Evolutionary conservation across 2,329 filamentous ascomycete genomes (phyloP).

Genomic region (Exophiala phaeomuriformis): DNA sequence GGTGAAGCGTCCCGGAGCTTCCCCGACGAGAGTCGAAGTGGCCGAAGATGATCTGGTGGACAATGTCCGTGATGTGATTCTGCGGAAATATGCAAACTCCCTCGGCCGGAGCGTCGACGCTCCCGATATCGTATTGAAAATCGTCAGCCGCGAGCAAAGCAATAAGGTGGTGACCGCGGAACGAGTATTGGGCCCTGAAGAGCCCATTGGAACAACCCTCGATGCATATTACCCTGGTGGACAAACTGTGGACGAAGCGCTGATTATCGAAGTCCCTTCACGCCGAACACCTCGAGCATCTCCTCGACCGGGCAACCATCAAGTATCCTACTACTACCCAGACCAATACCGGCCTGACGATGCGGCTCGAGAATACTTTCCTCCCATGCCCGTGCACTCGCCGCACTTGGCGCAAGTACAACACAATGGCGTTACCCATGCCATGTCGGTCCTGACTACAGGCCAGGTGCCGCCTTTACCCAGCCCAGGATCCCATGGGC

Average conservation of each 20-base stretch:
- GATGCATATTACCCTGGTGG: slow-evolving; percentile 80
- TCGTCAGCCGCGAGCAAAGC: slow-evolving; percentile 58
- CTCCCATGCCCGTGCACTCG: slow-evolving; percentile 54
- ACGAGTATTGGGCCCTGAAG: slow-evolving; percentile 73
- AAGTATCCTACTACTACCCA: slow-evolving; percentile 46
- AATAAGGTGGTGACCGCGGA: slow-evolving; percentile 46
- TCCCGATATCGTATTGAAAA: slow-evolving; percentile 76
- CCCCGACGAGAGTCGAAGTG: slow-evolving; percentile 78
- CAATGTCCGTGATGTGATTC: slow-evolving; percentile 84
- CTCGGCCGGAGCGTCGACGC: slow-evolving; percentile 82
- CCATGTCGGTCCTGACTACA: slow-evolving; percentile 73
- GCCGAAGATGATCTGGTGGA: slow-evolving; percentile 87
- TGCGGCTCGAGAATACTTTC: slow-evolving; percentile 73
- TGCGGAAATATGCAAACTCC: slow-evolving; percentile 90
- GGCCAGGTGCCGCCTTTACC: slow-evolving; percentile 74
- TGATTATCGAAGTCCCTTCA: slow-evolving; percentile 78
- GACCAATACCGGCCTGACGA: slow-evolving; percentile 63
- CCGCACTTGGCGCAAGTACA: slow-evolving; percentile 35
- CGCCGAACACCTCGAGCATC: slow-evolving; percentile 74
- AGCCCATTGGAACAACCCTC: slow-evolving; percentile 68
- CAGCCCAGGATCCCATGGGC: slow-evolving; percentile 64
- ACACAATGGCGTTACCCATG: slow-evolving; percentile 43
- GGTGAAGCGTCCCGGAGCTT: slow-evolving; percentile 81
- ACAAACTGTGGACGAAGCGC: slow-evolving; percentile 78
- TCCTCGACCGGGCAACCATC: slow-evolving; percentile 50